Evolutionary conservation across 768 basidiomycete species (phyloP).

Genomic region (Mycena albidolilacea): DNA sequence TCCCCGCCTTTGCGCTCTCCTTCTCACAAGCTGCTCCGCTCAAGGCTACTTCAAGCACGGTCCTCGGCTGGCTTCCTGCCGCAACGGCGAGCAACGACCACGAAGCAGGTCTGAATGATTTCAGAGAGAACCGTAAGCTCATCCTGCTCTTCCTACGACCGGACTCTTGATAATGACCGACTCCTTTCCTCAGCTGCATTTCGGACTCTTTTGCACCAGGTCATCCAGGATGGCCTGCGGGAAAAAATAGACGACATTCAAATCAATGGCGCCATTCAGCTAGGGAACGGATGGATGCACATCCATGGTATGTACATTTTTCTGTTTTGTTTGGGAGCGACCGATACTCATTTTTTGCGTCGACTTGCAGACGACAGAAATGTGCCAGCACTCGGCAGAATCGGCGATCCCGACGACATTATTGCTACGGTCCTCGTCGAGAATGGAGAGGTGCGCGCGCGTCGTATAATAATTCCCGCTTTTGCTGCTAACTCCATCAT

Average conservation of each 20-base stretch:
- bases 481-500: neutral
- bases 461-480: slow-evolving; percentile 1
- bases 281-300: slow-evolving; percentile 90
- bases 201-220: slow-evolving; percentile 70
- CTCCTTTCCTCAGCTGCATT: slow-evolving; percentile 65
- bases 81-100: slow-evolving; percentile 45
- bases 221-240: slow-evolving; percentile 66
- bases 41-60: slow-evolving; percentile 60
- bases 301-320: slow-evolving; percentile 65
- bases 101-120: slow-evolving; percentile 77
- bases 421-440: slow-evolving; percentile 82
- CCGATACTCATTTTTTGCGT: slow-evolving; percentile 14
- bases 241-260: slow-evolving; percentile 78
- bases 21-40: slow-evolving; percentile 67
- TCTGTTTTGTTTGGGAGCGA: neutral
- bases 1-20: slow-evolving; percentile 75
- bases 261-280: slow-evolving; percentile 73
- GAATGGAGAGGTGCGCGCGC: slow-evolving; percentile 69
- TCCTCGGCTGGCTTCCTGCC: slow-evolving; percentile 84
- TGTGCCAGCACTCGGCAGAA: slow-evolving; percentile 78
- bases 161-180: neutral
- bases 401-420: slow-evolving; percentile 90
- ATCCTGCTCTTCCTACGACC: neutral
- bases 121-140: slow-evolving; percentile 77
- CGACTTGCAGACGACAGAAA: slow-evolving; percentile 75